Base-by-base conservation (phyloP, 2,329 filamentous ascomycete species). In the Canariomyces notabilis region DNA sequence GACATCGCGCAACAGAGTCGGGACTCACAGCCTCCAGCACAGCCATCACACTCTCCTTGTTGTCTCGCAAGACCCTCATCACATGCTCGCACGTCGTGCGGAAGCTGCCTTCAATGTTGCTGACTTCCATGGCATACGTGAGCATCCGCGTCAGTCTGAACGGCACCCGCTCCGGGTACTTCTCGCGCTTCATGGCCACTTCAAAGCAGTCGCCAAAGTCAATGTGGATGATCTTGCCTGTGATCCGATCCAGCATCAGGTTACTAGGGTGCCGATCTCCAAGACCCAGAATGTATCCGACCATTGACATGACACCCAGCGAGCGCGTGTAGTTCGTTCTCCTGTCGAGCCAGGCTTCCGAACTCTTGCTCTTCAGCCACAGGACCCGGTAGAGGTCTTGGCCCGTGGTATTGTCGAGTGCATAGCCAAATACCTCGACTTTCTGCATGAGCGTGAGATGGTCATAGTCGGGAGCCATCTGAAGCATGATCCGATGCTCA, bases 161-260 rank as follows among this genome's bases (percentile, higher is more conserved):
- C 0, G 93, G 94, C 48, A 98, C 93, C 42, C 91, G 78, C 68
- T 99, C 93, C 0, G 93, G 93, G 63, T 96, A 99, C 67, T 98
- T 98, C 68, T 99, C 94, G 57, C 94, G 87, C 71, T 98, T 94
- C 90, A 96, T 98, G 20, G 94, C 93, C 43, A 98, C 89, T 67
- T 99, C 93, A 70, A 99, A 99, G 66, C 93, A 99, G 70, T 98
- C 93, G 58, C 93, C 94, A 61, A 98, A 98, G 73, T 99, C 93
- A 59, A 98, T 97, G 64, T 99, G 93, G 55, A 98, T 85, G 53
- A 98, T 93, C 72, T 95, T 95, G 63, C 93, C 93, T 1, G 91
- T 97, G 51, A 94, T 82, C 32, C 89, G 85, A 66, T 98, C 93
- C 33, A 99, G 83, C 85, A 98, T 94, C 61, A 99, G 72, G 66